These are phyloP conservation scores for Phytophthora pistaciae DNA, from an alignment of 352 stramenopile genomes.

Conservation along the genomic window DNA sequence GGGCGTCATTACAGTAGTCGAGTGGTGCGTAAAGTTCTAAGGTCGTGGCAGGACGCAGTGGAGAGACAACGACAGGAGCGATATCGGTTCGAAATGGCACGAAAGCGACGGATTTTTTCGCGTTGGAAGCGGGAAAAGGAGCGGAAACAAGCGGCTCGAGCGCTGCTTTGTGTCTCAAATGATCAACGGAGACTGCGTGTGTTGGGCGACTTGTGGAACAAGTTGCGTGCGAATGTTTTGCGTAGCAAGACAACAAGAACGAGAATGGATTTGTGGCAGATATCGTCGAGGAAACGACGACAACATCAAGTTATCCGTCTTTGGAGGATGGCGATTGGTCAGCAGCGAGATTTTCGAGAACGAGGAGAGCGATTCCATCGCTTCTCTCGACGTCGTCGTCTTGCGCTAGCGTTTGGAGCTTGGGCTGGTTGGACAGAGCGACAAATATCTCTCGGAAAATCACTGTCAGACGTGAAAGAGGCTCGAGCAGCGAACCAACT, in stretches of 20 bases:
- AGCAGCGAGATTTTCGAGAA: conserved; percentile 10
- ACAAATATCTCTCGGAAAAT: background rate
- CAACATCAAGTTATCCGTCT: background rate
- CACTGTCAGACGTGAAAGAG: conserved; percentile 7
- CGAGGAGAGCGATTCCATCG: conserved; percentile 21
- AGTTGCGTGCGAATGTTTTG: conserved; percentile 12
- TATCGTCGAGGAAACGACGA: background rate
- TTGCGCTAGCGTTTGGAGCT: conserved; percentile 16
- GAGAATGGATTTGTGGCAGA: conserved; percentile 12
- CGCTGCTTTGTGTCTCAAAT: conserved; percentile 12
- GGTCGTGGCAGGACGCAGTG: conserved; percentile 9
- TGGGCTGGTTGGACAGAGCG: conserved; percentile 32
- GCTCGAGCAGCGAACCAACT: conserved; percentile 10
- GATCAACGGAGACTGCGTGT: conserved; percentile 19
- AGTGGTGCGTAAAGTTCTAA: conserved; percentile 11
- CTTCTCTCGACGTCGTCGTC: conserved; percentile 16
- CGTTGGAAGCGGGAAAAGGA: conserved; percentile 19
- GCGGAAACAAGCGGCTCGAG: conserved; percentile 20
- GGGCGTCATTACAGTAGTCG: background rate
- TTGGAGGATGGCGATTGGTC: conserved; percentile 17
- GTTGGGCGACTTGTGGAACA: conserved; percentile 15
- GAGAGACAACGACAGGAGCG: conserved; percentile 6
- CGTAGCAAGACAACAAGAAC: conserved; percentile 4
- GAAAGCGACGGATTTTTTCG: conserved; percentile 14
- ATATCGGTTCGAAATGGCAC: conserved; percentile 12